Conservation (phyloP, 495 filamentous ascomycete genomes). For the Hypoxylon perforatum region DNA sequence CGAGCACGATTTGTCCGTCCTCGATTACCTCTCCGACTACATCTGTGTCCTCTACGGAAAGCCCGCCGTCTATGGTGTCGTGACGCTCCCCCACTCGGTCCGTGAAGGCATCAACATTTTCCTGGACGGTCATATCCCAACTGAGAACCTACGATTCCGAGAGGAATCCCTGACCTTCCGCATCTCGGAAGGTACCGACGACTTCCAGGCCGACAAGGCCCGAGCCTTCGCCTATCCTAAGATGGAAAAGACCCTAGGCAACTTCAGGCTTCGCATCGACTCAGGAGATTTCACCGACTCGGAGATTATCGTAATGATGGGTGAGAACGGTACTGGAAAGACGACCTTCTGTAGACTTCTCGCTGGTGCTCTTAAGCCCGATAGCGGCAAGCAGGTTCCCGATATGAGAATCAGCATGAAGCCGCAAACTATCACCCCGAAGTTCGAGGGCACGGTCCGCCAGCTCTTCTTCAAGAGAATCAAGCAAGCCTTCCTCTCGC, state of each 20-base stretch:
- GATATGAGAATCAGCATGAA: constrained; percentile 99
- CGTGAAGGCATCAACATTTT: constrained; percentile 99
- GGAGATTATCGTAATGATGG: constrained; percentile 99
- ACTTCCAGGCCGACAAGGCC: constrained; percentile 85
- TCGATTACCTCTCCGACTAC: constrained; percentile 98
- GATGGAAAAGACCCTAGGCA: constrained; percentile 94
- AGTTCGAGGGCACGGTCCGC: constrained; percentile 91
- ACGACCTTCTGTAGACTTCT: constrained; percentile 98
- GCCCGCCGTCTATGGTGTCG: constrained; percentile 96
- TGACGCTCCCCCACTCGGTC: constrained; percentile 94
- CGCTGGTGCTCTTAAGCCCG: constrained; percentile 91
- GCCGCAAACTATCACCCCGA: constrained; percentile 98
- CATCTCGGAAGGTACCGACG: constrained; percentile 90
- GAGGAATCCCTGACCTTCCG: constrained; percentile 97
- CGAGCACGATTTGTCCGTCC: constrained; percentile 97
- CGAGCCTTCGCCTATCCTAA: constrained; percentile 86
- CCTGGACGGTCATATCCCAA: constrained; percentile 96
- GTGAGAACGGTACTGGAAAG: constrained; percentile 94
- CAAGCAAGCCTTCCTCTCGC: constrained; percentile 92
- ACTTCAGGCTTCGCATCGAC: constrained; percentile 86
- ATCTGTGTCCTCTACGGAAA: constrained; percentile 96
- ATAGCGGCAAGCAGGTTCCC: constrained; percentile 77
- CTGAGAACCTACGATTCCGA: constrained; percentile 97
- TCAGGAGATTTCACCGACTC: constrained; percentile 92
- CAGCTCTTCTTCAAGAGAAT: constrained; percentile 97